Base-by-base conservation (phyloP, 495 filamentous ascomycete genomes). In the Bryoglossum gracile region DNA sequence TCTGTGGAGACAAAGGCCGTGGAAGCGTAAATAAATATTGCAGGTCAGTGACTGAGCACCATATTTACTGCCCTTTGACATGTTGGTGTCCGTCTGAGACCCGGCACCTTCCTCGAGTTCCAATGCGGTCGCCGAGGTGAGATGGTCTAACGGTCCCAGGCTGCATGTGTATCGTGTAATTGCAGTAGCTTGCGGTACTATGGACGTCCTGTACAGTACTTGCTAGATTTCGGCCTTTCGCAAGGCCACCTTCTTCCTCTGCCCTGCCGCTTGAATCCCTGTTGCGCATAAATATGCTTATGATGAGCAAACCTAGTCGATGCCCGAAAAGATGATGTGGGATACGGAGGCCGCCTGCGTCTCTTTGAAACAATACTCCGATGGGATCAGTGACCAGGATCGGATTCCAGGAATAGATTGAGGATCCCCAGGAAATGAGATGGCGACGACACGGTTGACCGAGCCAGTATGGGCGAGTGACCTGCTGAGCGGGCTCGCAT, bases 341-440 rank as follows among this genome's bases (percentile, higher is more conserved):
- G 38, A 28, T 28, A 45, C 10, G 17, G 17, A 49, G 37, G 28
- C 53, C 36, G 34, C 33, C 42, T 51, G 54, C 54, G 46, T 53
- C 41, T 53, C 46, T 48, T 50, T 57, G 54, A 57, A 57, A 57
- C 54, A 57, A 57, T 46, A 22, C 46, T 50, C 54, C 50, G 43
- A 48, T 21, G 21, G 42, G 49, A 47, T 51, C 36, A 30, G 19
- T 21, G 46, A 21, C 44, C 40, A 26, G 50, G 54, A 57, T 53
- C 16, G 4, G 21, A 37, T 37, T 13, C 34, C 13, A 10, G 39
- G 39, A 44, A 35, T 37, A 53, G 26, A 3, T 40, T 48, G 35
- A 50, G 47, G 18, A 30, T 48, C 38, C 4, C 38, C 4, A 25
- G 23, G 41, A 33, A 17, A 32, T 43, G 25, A 18, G 25, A 43